Base-by-base conservation (phyloP, 805 yeast species). In the Nakazawaea ishiwadae region DNA sequence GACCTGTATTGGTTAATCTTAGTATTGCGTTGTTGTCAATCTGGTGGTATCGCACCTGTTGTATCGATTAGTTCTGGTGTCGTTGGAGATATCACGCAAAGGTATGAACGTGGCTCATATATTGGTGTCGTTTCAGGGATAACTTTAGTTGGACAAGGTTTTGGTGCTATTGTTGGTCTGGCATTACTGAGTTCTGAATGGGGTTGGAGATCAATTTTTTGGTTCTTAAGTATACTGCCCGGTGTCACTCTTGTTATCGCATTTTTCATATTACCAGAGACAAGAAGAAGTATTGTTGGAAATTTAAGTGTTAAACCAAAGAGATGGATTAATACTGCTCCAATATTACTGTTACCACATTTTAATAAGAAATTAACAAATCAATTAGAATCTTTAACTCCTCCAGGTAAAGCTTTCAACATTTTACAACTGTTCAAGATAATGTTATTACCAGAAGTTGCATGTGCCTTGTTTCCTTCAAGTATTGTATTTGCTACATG, bases 21-120 rank as follows among this genome's bases (percentile, higher is more conserved):
- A 15, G 71, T 77, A 0, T 60, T 84, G 31, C 63, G 95, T 46
- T 73, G 84, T 54, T 49, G 81, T 15, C 93, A 84, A 52, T 82
- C 88, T 0, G 73, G 78, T n/a, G 84, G 84, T 2, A 79, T 79
- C 6, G 82, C 90, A 0, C 83, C 89, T 0, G 75, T 83, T 4
- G 74, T 84, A 21, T 76, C 89, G 0, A 68, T 84, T 3, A 66
- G 71, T 35, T 69, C 80, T 3, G 90, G 89, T 2, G 68, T 79
- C 0, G 69, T 81, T 42, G 87, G 85, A 12, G 95, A 84, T 56
- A 61, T 80, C 23, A 75, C 84, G 1, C 67, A 73, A 1, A 62
- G 77, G 8, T 66, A 63, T 6, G 75, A 75, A 43, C 66, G 93
- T 48, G 93, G 90, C 11, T 68, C 74, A 1, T 74, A 72, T 51